Evolutionary conservation across 495 filamentous ascomycete genomes (phyloP), one percentile per base, ranked within the genome.

Genomic region (Acidomyces sp.): DNA sequence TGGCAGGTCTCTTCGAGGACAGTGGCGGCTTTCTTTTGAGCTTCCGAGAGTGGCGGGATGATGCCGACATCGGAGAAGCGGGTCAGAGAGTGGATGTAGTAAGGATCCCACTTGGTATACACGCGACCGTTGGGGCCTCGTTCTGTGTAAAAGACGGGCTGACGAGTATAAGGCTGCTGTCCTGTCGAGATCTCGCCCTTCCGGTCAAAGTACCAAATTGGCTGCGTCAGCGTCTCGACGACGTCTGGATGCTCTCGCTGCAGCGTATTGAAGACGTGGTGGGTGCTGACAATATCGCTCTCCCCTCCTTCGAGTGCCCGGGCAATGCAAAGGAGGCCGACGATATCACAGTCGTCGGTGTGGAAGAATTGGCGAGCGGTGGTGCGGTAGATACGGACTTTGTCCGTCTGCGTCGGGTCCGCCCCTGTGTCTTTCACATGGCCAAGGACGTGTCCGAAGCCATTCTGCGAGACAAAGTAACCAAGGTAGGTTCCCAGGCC

Each of bases 171-270:
- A 39, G 77, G 76, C 25, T 85, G 73, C 61, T 93, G 67, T 23
- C 82, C 84, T 26, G 67, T 64, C 17, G 69, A 76, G 3, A 70
- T 74, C 63, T 93, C 85, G 28, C 85, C 85, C 60, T 93, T 93
- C 41, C 85, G 82, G 58, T 93, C 85, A 54, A 92, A 90, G 63
- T 92, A 90, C 85, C 85, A 93, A 48, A 80, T 77, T 1, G 85
- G 83, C 43, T 75, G 59, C 2, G 80, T 78, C 37, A 93, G 64
- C 21, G 74, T 74, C 59, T 78, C 71, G 0, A 81, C 71, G 9
- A 92, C 78, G 49, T 90, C 85, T 0, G 85, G 85, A 2, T 77
- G 74, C 56, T 87, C 77, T 10, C 46, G 50, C 57, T 82, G 77
- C 6, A 93, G 68, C 12, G 66, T 67, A 59, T 93, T 93, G 71